Percentiles rank a stretch among this genome's conserved stretches.
These are phyloP conservation scores for Ambispora gerdemannii DNA, from an alignment of 192 early-diverging fungal species.

Conservation along the genomic window DNA sequence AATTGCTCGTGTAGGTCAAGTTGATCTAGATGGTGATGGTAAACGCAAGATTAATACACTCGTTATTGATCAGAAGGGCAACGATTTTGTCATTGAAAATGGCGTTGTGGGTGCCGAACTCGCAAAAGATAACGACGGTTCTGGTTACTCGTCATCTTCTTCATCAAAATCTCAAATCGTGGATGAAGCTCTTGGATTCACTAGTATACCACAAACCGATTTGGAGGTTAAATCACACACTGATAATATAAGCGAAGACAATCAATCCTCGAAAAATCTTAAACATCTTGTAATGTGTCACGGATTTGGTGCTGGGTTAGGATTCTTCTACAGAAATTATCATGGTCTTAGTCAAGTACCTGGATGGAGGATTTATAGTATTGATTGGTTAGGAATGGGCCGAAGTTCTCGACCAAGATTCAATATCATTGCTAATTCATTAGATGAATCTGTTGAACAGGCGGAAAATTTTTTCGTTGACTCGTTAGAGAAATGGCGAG, in stretches of 20 bases:
- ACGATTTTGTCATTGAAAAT: constrained; percentile 22
- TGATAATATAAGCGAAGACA: not conserved
- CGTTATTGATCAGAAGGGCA: constrained; percentile 50
- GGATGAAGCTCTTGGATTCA: constrained; percentile 38
- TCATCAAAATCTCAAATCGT: constrained; percentile 34
- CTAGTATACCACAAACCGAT: constrained; percentile 35
- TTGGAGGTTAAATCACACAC: constrained; percentile 34
- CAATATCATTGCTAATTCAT: constrained; percentile 41
- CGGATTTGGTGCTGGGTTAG: constrained; percentile 78
- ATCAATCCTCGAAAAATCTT: constrained; percentile 2
- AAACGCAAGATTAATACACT: constrained; percentile 58
- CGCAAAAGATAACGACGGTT: constrained; percentile 27
- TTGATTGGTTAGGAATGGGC: constrained; percentile 98
- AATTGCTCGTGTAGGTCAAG: constrained; percentile 52
- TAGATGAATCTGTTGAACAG: constrained; percentile 50
- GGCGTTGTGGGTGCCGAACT: not conserved
- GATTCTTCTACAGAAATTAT: constrained; percentile 68
- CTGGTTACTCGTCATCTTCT: constrained; percentile 20
- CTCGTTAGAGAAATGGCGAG: constrained; percentile 84
- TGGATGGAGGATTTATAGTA: constrained; percentile 59
- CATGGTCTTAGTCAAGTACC: constrained; percentile 48
- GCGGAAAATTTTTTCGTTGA: constrained; percentile 88
- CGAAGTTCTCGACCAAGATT: constrained; percentile 76
- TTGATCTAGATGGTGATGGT: constrained; percentile 47
- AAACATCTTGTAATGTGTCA: constrained; percentile 64